Evolutionary conservation across 768 basidiomycete genomes (phyloP).

Genomic region (Termitomyces sp.): DNA sequence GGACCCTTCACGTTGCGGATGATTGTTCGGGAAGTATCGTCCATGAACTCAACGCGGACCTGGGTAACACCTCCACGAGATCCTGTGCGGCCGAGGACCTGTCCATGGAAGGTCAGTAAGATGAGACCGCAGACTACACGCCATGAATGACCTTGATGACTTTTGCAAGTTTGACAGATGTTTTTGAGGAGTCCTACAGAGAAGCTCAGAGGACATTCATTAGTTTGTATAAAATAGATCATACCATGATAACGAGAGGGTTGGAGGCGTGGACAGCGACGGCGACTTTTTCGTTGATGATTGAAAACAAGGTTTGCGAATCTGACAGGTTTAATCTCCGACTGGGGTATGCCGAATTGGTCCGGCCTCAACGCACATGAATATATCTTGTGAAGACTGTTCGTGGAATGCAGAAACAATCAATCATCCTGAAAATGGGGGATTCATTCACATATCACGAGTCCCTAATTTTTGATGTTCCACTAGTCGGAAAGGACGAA

Average conservation of each 20-base stretch:
- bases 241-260: slow-evolving; percentile 24
- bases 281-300: slow-evolving; percentile 16
- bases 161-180: slow-evolving; percentile 95
- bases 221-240: background rate
- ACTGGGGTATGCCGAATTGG: slow-evolving; percentile 4
- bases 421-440: background rate
- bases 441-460: no score
- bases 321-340: slow-evolving; percentile 10
- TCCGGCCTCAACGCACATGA: no score
- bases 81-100: slow-evolving; percentile 98
- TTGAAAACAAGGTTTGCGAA: slow-evolving; percentile 16
- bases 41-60: slow-evolving; percentile 99
- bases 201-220: background rate
- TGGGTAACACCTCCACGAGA: slow-evolving; percentile 99
- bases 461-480: no score
- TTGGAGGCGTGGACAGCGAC: slow-evolving; percentile 4
- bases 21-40: slow-evolving; percentile 91
- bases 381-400: background rate
- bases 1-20: slow-evolving; percentile 99
- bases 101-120: slow-evolving; percentile 10
- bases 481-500: no score
- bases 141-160: slow-evolving; percentile 74
- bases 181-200: slow-evolving; percentile 76
- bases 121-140: background rate
- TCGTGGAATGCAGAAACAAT: background rate